Conservation (phyloP, 176 grass and related monocot species). For the Neostapfia colusana region DNA sequence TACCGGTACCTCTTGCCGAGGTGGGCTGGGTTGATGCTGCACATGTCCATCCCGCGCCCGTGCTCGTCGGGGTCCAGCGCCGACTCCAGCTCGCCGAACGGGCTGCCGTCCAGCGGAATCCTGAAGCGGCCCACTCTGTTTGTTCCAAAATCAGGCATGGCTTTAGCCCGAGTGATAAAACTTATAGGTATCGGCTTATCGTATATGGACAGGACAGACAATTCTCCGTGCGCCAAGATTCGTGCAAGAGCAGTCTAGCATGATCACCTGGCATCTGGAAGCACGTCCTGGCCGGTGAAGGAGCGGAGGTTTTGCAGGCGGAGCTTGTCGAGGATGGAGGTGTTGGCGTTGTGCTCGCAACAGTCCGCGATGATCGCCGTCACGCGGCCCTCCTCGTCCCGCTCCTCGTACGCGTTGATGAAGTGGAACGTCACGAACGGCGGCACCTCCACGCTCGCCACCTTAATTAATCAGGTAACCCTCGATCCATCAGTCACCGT, state of each 20-base stretch:
- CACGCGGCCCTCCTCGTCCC: constrained; percentile 65
- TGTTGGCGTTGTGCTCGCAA: constrained; percentile 92
- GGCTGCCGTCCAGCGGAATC: constrained; percentile 85
- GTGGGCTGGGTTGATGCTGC: constrained; percentile 86
- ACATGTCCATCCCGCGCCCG: constrained; percentile 94
- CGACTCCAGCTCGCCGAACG: constrained; percentile 63
- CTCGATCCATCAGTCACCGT: no score
- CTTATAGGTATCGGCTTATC: no score
- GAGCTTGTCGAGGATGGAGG: constrained; percentile 86
- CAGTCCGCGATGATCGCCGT: constrained; percentile 90
- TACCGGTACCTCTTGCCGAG: constrained; percentile 86
- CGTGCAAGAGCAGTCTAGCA: background rate
- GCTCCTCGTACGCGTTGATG: constrained; percentile 97
- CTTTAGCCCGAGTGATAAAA: background rate
- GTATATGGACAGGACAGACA: no score
- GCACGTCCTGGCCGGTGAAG: constrained; percentile 61
- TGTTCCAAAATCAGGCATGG: background rate
- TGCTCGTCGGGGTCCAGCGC: constrained; percentile 86
- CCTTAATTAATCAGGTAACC: constrained; percentile 1
- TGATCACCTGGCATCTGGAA: constrained; percentile 70
- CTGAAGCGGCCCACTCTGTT: constrained; percentile 83
- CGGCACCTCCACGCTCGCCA: constrained; percentile 92
- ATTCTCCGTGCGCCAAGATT: background rate
- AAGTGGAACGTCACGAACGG: constrained; percentile 97
- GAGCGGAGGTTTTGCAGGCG: constrained; percentile 73